A percentile compares a stretch with the other conserved stretches of the same genome.
Conservation (phyloP, 1,284 basidiomycete species). For the Cryptococcus sp. region DNA sequence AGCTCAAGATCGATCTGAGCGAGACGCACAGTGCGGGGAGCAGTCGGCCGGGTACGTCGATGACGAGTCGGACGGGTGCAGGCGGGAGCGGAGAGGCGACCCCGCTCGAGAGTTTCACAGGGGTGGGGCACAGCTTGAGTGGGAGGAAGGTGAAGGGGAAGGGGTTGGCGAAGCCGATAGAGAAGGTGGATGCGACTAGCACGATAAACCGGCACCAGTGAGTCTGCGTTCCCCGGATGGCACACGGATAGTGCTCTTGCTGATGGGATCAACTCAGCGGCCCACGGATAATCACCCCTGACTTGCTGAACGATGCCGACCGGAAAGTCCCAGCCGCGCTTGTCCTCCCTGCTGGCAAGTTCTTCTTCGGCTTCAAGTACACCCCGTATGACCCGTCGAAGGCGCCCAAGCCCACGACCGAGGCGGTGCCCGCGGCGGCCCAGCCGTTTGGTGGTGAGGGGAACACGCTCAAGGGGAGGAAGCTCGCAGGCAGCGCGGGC, state of each 20-base stretch:
- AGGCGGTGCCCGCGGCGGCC: constrained; percentile 13
- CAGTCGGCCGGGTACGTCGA: constrained; percentile 66
- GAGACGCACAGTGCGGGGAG: constrained; percentile 68
- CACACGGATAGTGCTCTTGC: background rate
- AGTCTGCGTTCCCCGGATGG: constrained; percentile 42
- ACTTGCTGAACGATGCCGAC: constrained; percentile 66
- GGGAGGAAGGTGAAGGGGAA: constrained; percentile 90
- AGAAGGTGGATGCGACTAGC: constrained; percentile 73
- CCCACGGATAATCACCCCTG: constrained; percentile 79
- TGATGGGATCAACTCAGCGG: constrained; percentile 56
- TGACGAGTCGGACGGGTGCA: constrained; percentile 24
- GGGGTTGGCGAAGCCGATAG: constrained; percentile 76
- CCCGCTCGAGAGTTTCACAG: constrained; percentile 88
- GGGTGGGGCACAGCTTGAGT: constrained; percentile 79
- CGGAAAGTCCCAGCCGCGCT: constrained; percentile 83
- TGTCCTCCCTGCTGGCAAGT: constrained; percentile 83
- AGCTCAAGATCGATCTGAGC: constrained; percentile 89
- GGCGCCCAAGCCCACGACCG: constrained; percentile 43
- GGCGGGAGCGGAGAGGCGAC: constrained; percentile 43
- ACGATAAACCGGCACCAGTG: constrained; percentile 87
- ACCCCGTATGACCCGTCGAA: constrained; percentile 61
- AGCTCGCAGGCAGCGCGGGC: background rate
- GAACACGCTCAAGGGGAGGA: constrained; percentile 4
- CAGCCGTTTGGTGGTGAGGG: constrained; percentile 39
- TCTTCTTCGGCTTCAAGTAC: constrained; percentile 89